These are phyloP conservation scores for Pelargonium nanum DNA, from an alignment of 345 rosid genomes.

Conservation along the genomic window DNA sequence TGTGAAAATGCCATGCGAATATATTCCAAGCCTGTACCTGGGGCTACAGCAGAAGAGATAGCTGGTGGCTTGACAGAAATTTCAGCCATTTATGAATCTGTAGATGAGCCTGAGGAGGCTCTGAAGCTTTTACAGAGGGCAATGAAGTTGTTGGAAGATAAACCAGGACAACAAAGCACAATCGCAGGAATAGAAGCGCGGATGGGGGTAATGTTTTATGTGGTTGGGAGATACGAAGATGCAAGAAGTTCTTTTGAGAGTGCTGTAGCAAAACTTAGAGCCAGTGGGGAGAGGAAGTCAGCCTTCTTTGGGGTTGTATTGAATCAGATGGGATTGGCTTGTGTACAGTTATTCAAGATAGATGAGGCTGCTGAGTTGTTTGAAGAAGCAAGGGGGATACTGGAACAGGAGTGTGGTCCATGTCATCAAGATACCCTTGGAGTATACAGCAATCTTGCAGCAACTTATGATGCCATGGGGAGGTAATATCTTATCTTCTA, in stretches of 20 bases:
- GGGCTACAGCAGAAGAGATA: conserved; percentile 84
- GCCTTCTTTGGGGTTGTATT: conserved; percentile 92
- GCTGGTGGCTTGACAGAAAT: conserved; percentile 86
- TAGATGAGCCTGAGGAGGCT: conserved; percentile 97
- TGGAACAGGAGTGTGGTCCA: conserved; percentile 87
- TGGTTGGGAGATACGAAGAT: conserved; percentile 80
- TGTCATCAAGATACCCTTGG: conserved; percentile 98
- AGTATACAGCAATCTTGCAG: conserved; percentile 94
- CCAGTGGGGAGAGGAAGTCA: conserved; percentile 86
- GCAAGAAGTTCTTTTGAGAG: conserved; percentile 80
- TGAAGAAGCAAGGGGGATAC: conserved; percentile 80
- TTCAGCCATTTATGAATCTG: conserved; percentile 93
- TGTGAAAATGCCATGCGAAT: conserved; percentile 91
- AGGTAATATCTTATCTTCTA: conserved; percentile 41
- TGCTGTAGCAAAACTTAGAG: conserved; percentile 71
- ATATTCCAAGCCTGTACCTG: conserved; percentile 89
- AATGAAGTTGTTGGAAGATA: conserved; percentile 87
- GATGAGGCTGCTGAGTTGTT: conserved; percentile 93
- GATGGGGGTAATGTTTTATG: conserved; percentile 96
- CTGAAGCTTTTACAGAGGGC: conserved; percentile 87
- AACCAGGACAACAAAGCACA: conserved; percentile 95
- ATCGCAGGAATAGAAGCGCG: conserved; percentile 96
- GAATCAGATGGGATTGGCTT: conserved; percentile 99
- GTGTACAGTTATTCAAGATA: conserved; percentile 91
- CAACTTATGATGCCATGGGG: conserved; percentile 99